Conservation (phyloP, 2,329 filamentous ascomycete species). For the Kalmusia sp. region DNA sequence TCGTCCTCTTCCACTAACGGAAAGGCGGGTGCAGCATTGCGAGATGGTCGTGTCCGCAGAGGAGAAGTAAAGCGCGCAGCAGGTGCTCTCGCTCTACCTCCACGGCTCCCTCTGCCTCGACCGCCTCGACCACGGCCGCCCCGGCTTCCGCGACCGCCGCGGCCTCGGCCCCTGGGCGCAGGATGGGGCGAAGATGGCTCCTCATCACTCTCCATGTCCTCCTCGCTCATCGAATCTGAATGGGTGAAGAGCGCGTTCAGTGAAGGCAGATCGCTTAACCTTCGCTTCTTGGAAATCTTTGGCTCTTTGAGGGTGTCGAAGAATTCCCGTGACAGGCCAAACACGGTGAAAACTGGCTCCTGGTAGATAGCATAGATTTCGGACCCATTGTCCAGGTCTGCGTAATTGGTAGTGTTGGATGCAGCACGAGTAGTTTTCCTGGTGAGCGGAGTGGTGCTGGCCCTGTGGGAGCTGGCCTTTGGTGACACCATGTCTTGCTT, state of each 20-base stretch:
- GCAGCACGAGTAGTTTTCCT: slow-evolving; percentile 45
- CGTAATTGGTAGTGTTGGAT: slow-evolving; percentile 44
- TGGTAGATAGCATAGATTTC: slow-evolving; percentile 42
- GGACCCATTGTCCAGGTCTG: slow-evolving; percentile 29
- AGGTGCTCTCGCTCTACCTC: slow-evolving; percentile 35
- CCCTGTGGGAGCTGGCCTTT: slow-evolving; percentile 31
- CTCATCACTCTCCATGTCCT: slow-evolving; percentile 33
- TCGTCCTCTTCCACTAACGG: slow-evolving; percentile 44
- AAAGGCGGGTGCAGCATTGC: slow-evolving; percentile 40
- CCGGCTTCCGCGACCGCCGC: slow-evolving; percentile 38
- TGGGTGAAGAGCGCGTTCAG: slow-evolving; percentile 18
- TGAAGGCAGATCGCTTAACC: slow-evolving; percentile 8
- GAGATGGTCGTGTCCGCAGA: slow-evolving; percentile 37
- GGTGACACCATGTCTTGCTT: slow-evolving; percentile 31
- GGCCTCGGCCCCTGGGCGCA: slow-evolving; percentile 29
- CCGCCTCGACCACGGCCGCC: slow-evolving; percentile 34
- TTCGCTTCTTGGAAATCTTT: slow-evolving; percentile 31
- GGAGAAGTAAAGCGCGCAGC: slow-evolving; percentile 32
- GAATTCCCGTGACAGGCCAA: slow-evolving; percentile 42
- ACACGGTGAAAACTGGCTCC: slow-evolving; percentile 41
- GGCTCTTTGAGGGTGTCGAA: slow-evolving; percentile 33
- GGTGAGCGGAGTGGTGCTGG: slow-evolving; percentile 32
- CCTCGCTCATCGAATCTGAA: slow-evolving; percentile 23
- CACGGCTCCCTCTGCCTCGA: slow-evolving; percentile 33
- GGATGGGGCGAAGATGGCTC: slow-evolving; percentile 19